phyloP scores from a whole-genome alignment of 345 rosid genomes.

The Kernera saxatilis region DNA sequence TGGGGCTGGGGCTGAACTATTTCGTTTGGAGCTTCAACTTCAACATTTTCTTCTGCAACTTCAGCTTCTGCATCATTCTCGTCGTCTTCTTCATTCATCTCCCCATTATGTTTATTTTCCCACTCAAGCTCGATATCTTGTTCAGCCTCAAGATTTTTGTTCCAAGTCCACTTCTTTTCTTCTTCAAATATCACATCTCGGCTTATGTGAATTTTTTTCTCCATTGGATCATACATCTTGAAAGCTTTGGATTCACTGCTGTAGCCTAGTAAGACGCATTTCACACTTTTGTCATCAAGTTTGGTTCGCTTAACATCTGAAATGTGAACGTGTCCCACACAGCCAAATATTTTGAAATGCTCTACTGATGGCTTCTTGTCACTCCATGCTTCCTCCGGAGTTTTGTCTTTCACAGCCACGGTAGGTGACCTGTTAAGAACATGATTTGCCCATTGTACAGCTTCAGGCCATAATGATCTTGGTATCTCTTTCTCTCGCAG shows the following conservation, averaged over 20 bases:
- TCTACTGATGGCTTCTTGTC: neutral
- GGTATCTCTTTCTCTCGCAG: neutral
- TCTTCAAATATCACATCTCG: neutral
- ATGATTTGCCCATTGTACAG: neutral
- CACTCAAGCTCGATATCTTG: neutral
- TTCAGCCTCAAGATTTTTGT: neutral
- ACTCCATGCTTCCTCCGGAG: neutral
- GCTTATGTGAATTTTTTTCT: neutral
- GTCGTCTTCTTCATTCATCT: neutral
- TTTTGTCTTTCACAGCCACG: neutral
- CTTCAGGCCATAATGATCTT: neutral
- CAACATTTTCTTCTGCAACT: neutral
- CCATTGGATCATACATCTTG: neutral
- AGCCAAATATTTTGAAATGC: neutral
- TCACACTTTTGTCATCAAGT: neutral
- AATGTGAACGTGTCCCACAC: neutral
- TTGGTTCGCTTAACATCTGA: neutral
- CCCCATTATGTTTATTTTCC: neutral
- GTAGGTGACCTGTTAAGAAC: neutral
- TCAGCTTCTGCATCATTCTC: neutral
- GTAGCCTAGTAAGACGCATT: neutral
- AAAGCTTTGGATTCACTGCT: neutral
- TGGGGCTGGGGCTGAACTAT: neutral
- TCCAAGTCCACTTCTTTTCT: neutral
- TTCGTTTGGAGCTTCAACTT: neutral